Evolutionary conservation across 495 filamentous ascomycete species (phyloP).

Genomic region (Oleoguttula mirabilis): DNA sequence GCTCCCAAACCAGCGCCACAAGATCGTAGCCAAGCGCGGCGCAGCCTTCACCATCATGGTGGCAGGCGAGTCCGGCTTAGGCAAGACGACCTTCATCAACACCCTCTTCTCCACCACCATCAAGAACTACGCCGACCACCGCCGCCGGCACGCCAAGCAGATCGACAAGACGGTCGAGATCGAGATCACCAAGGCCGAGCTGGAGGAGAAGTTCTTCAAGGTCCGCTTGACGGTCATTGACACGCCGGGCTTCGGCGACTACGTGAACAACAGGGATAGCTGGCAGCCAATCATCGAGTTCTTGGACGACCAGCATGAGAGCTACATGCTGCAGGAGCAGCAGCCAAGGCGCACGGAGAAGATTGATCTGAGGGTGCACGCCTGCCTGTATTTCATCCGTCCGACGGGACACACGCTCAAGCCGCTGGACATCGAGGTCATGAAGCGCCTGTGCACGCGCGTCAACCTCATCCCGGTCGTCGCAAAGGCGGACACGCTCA

Average conservation of each 20-base stretch:
- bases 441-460: slow-evolving; percentile 94
- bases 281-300: slow-evolving; percentile 99
- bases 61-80: slow-evolving; percentile 94
- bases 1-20: slow-evolving; percentile 52
- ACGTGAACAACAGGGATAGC: slow-evolving; percentile 98
- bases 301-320: slow-evolving; percentile 98
- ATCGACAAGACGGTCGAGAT: slow-evolving; percentile 99
- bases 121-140: slow-evolving; percentile 99
- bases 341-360: slow-evolving; percentile 94
- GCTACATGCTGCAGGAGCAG: slow-evolving; percentile 99
- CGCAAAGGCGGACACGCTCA: slow-evolving; percentile 95
- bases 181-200: slow-evolving; percentile 97
- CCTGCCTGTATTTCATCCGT: slow-evolving; percentile 97
- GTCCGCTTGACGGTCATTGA: slow-evolving; percentile 97
- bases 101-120: slow-evolving; percentile 99
- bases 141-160: slow-evolving; percentile 96
- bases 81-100: slow-evolving; percentile 99
- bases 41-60: slow-evolving; percentile 99
- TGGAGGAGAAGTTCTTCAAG: slow-evolving; percentile 99
- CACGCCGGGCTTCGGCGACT: slow-evolving; percentile 97
- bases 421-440: slow-evolving; percentile 97
- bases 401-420: slow-evolving; percentile 97
- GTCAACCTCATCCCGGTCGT: slow-evolving; percentile 98
- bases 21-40: slow-evolving; percentile 98
- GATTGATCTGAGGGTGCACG: slow-evolving; percentile 97